Base-by-base conservation (phyloP, 2,329 filamentous ascomycete species). In the Cladosporium halotolerans region DNA sequence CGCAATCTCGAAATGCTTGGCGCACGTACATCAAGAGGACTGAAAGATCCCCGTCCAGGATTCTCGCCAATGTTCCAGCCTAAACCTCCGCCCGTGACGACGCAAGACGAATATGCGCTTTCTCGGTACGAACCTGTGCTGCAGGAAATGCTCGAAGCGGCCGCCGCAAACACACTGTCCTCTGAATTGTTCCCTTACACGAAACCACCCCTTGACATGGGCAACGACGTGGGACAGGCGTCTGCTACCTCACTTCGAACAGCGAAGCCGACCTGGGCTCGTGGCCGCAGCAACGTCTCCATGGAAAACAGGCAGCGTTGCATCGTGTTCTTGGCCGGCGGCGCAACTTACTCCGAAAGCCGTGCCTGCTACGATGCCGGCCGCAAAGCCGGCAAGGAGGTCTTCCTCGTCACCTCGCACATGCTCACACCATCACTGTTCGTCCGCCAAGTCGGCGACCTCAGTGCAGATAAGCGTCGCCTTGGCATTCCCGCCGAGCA, bases 201-300 rank as follows among this genome's bases (percentile, higher is more conserved):
- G 7, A 77, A 76, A 57, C 74, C 74, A 23, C 73, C 88, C 55
- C 71, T 88, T 1, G 79, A 87, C 55, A 73, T 78, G 60, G 76
- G 78, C 13, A 79, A 81, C 57, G 79, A 81, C 54, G 74, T 77
- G 5, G 75, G 80, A 23, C 79, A 65, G 47, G 52, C 56, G 34
- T 65, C 72, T 1, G 70, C 73, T 1, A 69, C 87, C 10, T 97
- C 92, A 11, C 79, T 99, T 19, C 86, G 93, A 54, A 88, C 89
- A 9, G 90, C 90, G 13, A 95, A 96, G 64, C 93, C 92, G 1
- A 96, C 91, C 40, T 99, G 93, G 93, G 93, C 93, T 2, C 88
- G 89, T 50, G 85, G 88, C 9, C 84, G 89, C 41, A 79, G 86
- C 43, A 65, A 59, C 23, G 58, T 58, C 16, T 84, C 76, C 55